These are phyloP conservation scores for Rhododendron griersonianum DNA, from an alignment of 148 eudicot genomes.

Conservation along the genomic window DNA sequence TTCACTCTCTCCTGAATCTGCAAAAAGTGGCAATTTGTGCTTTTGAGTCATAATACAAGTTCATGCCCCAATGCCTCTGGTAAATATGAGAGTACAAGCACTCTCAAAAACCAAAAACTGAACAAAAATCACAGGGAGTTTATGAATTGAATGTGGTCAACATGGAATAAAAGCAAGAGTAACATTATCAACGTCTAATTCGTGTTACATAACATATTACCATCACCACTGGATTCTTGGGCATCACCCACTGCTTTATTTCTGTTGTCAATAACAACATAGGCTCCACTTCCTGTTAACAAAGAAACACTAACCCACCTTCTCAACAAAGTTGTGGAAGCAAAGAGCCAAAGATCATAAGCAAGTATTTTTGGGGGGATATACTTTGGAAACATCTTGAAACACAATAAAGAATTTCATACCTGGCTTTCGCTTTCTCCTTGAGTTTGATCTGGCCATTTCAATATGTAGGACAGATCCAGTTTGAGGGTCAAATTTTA, in stretches of 20 bases:
- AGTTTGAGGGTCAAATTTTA: constrained; percentile 79
- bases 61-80: neutral
- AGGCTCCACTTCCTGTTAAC: constrained; percentile 65
- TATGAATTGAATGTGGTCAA: neutral
- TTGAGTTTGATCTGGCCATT: constrained; percentile 87
- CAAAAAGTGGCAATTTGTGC: constrained; percentile 14
- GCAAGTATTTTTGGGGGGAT: neutral
- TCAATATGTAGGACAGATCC: constrained; percentile 74
- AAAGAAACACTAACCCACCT: constrained; percentile 7
- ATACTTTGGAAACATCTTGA: neutral
- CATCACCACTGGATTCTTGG: constrained; percentile 70
- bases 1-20: constrained; percentile 58
- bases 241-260: constrained; percentile 32
- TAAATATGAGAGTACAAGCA: neutral
- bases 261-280: constrained; percentile 89
- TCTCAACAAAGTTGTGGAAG: neutral
- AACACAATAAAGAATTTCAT: neutral
- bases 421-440: constrained; percentile 69
- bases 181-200: neutral
- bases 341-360: neutral
- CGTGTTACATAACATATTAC: constrained; percentile 23
- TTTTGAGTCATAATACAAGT: constrained; percentile 3
- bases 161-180: neutral
- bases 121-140: neutral
- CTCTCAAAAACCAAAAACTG: neutral